Evolutionary conservation across 257 asterid genomes (phyloP).

Genomic region (Lycium barbarum): DNA sequence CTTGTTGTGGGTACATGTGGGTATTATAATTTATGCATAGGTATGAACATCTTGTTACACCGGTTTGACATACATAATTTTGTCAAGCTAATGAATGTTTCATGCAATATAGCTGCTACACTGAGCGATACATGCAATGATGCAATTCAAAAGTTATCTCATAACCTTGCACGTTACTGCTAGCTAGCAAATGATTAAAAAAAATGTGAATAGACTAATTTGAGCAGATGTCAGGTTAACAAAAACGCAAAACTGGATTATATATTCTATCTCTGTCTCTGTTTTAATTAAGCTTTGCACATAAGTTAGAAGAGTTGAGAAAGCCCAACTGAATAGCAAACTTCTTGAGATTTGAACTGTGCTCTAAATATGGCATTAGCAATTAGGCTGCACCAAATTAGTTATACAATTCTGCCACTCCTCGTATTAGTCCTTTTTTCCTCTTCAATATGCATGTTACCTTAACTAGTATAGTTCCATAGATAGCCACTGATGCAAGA

Average conservation of each 20-base stretch:
- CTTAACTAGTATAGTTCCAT: neutral
- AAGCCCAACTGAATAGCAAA: neutral
- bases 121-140: neutral
- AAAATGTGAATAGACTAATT: neutral
- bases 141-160: neutral
- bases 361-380: neutral
- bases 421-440: neutral
- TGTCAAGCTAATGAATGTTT: neutral
- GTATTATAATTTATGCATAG: neutral
- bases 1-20: no score
- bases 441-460: neutral
- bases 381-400: neutral
- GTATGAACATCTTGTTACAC: neutral
- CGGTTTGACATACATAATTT: neutral
- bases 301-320: neutral
- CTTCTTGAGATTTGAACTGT: neutral
- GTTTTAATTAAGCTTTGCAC: neutral
- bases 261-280: neutral
- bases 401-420: neutral
- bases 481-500: neutral
- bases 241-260: neutral
- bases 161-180: neutral
- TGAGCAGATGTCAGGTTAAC: neutral
- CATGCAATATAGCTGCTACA: neutral
- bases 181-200: neutral